phyloP scores from a whole-genome alignment of 352 stramenopile genomes.

The Pythium aristosporum region DNA sequence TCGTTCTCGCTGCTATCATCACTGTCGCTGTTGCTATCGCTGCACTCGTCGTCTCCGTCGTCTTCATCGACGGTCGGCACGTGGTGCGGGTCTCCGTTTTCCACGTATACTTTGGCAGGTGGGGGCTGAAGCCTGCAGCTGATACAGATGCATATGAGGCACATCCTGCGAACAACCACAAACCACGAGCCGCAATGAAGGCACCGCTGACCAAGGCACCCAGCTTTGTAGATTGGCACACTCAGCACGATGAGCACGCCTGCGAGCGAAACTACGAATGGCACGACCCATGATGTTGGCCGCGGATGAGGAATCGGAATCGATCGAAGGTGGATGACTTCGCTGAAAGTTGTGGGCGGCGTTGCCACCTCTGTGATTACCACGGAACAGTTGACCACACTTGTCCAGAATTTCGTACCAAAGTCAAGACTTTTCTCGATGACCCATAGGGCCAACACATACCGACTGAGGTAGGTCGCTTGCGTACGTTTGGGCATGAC shows the following conservation, averaged over 20 bases:
- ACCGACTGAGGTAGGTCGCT: slow-evolving; percentile 54
- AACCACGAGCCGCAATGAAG: slow-evolving; percentile 71
- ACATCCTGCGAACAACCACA: slow-evolving; percentile 51
- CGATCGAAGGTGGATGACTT: slow-evolving; percentile 61
- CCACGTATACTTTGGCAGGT: slow-evolving; percentile 55
- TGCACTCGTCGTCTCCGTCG: slow-evolving; percentile 12
- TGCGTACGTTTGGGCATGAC: slow-evolving; percentile 49
- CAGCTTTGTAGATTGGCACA: slow-evolving; percentile 56
- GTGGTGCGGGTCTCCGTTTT: slow-evolving; percentile 34
- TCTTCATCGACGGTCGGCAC: slow-evolving; percentile 21
- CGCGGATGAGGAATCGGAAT: slow-evolving; percentile 33
- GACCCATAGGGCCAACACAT: slow-evolving; percentile 55
- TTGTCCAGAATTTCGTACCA: slow-evolving; percentile 61
- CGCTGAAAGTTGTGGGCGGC: slow-evolving; percentile 43
- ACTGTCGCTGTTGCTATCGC: background rate
- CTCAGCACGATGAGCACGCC: slow-evolving; percentile 27
- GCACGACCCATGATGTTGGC: slow-evolving; percentile 37
- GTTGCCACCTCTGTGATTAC: slow-evolving; percentile 44
- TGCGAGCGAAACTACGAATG: slow-evolving; percentile 25
- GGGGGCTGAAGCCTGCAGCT: slow-evolving; percentile 50
- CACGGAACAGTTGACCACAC: slow-evolving; percentile 66
- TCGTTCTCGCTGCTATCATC: slow-evolving; percentile 6
- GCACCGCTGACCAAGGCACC: slow-evolving; percentile 48
- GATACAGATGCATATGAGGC: slow-evolving; percentile 52
- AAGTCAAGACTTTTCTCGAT: slow-evolving; percentile 46